Conservation (phyloP, 805 yeast species). For the Candida peoriensis region DNA sequence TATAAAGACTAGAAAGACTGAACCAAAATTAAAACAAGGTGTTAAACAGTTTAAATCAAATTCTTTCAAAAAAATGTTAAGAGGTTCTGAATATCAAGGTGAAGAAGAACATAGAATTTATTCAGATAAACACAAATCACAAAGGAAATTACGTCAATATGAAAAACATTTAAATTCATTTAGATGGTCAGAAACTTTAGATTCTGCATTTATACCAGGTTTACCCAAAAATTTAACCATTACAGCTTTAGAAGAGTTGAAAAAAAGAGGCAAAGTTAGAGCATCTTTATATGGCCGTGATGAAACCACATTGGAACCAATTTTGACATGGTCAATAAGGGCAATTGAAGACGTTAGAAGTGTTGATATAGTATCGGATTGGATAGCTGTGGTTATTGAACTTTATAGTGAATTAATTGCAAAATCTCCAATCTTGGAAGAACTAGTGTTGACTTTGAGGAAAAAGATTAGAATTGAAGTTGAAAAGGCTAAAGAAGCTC, state of each 20-base stretch:
- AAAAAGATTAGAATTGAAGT: slow-evolving; percentile 65
- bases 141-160: slow-evolving; percentile 70
- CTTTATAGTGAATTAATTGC: slow-evolving; percentile 74
- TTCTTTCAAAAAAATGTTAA: slow-evolving; percentile 75
- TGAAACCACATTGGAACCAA: slow-evolving; percentile 79
- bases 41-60: slow-evolving; percentile 47
- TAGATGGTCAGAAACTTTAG: slow-evolving; percentile 90
- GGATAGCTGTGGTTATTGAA: slow-evolving; percentile 66
- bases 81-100: slow-evolving; percentile 89
- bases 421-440: slow-evolving; percentile 71
- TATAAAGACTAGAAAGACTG: slow-evolving; percentile 78
- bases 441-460: slow-evolving; percentile 55
- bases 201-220: slow-evolving; percentile 77
- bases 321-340: slow-evolving; percentile 77
- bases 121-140: slow-evolving; percentile 46
- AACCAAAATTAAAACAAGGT: slow-evolving; percentile 50
- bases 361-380: slow-evolving; percentile 55
- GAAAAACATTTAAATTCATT: slow-evolving; percentile 84
- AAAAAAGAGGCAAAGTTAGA: slow-evolving; percentile 82
- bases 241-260: slow-evolving; percentile 80
- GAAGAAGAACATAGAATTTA: slow-evolving; percentile 76
- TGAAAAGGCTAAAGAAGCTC: slow-evolving; percentile 78
- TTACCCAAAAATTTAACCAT: slow-evolving; percentile 74
- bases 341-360: slow-evolving; percentile 76
- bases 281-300: slow-evolving; percentile 79